These are phyloP conservation scores for Aulographum hederae DNA, from an alignment of 2,329 filamentous ascomycete genomes.

Conservation along the genomic window DNA sequence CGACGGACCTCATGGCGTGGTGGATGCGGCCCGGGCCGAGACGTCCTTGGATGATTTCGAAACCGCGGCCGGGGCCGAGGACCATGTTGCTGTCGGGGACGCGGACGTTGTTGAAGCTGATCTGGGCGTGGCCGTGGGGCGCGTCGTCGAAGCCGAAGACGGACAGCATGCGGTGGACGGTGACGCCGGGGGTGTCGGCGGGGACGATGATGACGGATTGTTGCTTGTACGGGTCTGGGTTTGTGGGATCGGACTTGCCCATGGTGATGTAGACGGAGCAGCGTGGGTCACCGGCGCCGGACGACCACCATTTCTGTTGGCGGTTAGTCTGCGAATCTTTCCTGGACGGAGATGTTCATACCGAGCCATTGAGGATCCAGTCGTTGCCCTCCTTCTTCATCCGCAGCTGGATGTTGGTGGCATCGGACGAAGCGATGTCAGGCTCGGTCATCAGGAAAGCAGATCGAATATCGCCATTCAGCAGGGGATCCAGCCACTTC, in stretches of 20 bases:
- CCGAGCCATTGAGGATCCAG: constrained; percentile 77
- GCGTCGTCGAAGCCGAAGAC: constrained; percentile 96
- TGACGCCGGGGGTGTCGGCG: constrained; percentile 66
- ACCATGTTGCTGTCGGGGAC: constrained; percentile 72
- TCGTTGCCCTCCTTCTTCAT: constrained; percentile 72
- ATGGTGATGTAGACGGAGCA: constrained; percentile 93
- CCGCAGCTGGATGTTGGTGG: constrained; percentile 73
- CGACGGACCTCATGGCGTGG: constrained; percentile 91
- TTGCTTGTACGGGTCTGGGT: constrained; percentile 66
- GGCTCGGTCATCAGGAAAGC: constrained; percentile 93
- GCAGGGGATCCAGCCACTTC: constrained; percentile 61
- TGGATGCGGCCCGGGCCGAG: constrained; percentile 93
- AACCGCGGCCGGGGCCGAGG: constrained; percentile 81
- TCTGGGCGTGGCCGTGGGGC: constrained; percentile 88
- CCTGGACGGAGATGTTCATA: constrained; percentile 19
- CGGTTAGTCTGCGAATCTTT: background rate
- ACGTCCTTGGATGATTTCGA: constrained; percentile 96
- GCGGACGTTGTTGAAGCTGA: constrained; percentile 75
- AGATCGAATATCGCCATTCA: constrained; percentile 71
- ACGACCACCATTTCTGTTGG: constrained; percentile 95
- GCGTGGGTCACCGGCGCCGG: constrained; percentile 78
- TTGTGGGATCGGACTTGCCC: constrained; percentile 69
- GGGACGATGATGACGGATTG: constrained; percentile 93
- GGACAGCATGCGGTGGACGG: constrained; percentile 79
- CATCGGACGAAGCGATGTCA: constrained; percentile 76